A percentile compares a stretch with the other conserved stretches of the same genome.
Conservation (phyloP, 257 asterid genomes). For the Capsicum rhomboideum region DNA sequence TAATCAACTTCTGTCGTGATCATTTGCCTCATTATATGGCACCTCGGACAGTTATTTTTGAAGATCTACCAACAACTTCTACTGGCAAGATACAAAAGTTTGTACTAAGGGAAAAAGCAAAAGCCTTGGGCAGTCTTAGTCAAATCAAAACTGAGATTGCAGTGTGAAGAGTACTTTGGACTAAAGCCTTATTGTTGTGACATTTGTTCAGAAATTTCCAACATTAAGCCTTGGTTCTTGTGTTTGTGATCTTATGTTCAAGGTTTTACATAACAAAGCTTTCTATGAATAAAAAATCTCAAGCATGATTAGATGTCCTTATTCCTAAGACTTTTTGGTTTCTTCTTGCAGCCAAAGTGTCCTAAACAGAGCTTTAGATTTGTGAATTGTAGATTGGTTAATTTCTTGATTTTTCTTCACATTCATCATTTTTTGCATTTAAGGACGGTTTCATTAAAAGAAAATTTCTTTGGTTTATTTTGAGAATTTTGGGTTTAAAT, state of each 20-base stretch:
- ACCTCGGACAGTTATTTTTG: slow-evolving; percentile 23
- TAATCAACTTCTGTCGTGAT: slow-evolving; percentile 23
- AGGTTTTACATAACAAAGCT: background rate
- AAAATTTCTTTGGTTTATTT: no score
- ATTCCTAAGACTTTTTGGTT: no score
- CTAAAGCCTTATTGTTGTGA: background rate
- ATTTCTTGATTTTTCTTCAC: no score
- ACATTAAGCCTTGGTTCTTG: background rate
- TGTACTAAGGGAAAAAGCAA: slow-evolving; percentile 21
- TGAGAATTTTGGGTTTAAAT: no score
- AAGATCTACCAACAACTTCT: slow-evolving; percentile 28
- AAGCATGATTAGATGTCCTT: background rate
- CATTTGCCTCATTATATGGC: slow-evolving; percentile 34
- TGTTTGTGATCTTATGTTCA: background rate
- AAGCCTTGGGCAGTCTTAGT: slow-evolving; percentile 29
- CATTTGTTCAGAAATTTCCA: background rate
- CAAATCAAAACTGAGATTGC: background rate
- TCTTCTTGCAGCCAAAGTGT: no score
- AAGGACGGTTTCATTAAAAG: no score
- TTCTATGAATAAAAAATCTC: background rate
- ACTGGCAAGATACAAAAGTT: slow-evolving; percentile 32
- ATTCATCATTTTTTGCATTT: no score
- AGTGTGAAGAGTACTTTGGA: background rate
- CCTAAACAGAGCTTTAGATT: no score
- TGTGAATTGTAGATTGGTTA: no score